Evolutionary conservation across 805 yeast genomes (phyloP), one percentile per base, ranked within the genome.

Genomic region (Candida ortonii): DNA sequence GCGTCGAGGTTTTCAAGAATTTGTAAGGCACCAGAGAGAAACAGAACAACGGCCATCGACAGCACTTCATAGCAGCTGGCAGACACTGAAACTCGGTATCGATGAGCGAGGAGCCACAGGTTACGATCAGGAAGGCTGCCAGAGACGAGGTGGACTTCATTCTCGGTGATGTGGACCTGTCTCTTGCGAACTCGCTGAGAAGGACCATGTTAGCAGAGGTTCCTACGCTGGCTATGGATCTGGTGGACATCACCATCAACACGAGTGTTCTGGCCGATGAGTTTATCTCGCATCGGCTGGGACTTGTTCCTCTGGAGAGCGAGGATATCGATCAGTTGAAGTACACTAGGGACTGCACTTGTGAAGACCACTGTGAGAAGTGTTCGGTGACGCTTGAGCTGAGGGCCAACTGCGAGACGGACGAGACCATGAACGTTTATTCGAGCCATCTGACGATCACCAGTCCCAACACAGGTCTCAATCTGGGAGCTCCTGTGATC

Each of bases 241-340:
- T 90, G 43, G 98, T 93, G 29, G 97, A 93, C 57, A 84, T 93
- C 44, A 95, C 87, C 54, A 78, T 76, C 30, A 93, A 93, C 65
- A 87, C 97, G 2, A 80, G 95, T 9, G 98, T 93, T 14, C 67
- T 93, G 41, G 97, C 98, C 3, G 99, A 93, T 61, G 99, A 93
- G 62, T 93, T 93, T 57, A 76, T 93, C 39, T 80, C 97, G 19
- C 99, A 93, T 62, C 71, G 99, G 57, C 65, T 93, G 43, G 99
- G 99, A 25, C 70, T 93, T 35, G 78, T 93, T 41, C 99, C 99
- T 2, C 68, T 93, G 29, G 83, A 81, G 46, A 79, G 94, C 50
- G 77, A 78, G 25, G 90, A 85, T 41, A 87, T 89, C 28, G 96
- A 87, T 32, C 74, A 80, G 43, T 67, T 90, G 46, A 79, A 86